Percentiles rank a stretch among this genome's conserved stretches.
These are phyloP conservation scores for Gossypium bickii DNA, from an alignment of 345 rosid genomes.

Conservation along the genomic window DNA sequence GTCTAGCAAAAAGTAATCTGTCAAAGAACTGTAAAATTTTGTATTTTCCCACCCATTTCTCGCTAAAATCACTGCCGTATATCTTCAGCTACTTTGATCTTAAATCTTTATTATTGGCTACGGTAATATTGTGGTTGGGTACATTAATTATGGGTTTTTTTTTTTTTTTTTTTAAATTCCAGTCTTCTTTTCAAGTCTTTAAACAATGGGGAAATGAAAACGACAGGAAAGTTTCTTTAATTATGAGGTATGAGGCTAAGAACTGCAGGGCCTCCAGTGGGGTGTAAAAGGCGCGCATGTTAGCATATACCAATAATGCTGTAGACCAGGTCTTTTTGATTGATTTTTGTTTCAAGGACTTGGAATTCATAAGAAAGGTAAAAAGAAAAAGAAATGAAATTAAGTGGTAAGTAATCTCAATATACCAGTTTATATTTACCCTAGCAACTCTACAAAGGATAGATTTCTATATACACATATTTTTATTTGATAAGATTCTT, in stretches of 20 bases:
- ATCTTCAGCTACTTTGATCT: not conserved
- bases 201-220: conserved; percentile 1
- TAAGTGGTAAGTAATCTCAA: not conserved
- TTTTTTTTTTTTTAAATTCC: not conserved
- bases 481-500: not conserved
- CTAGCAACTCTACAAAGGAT: not conserved
- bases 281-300: conserved; percentile 4
- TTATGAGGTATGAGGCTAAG: not conserved
- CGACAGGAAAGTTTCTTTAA: conserved; percentile 8
- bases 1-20: not conserved
- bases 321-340: conserved; percentile 1
- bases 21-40: not conserved
- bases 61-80: no score
- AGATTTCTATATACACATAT: not conserved
- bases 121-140: not conserved
- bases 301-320: not conserved
- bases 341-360: not conserved
- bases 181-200: not conserved
- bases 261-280: conserved; percentile 8
- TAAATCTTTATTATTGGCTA: not conserved
- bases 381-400: not conserved
- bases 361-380: no score
- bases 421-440: not conserved
- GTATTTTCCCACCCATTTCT: not conserved
- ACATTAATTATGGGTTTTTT: not conserved